phyloP scores from a whole-genome alignment of 805 yeast species.

The Yamadazyma takamatsuzukensis region DNA sequence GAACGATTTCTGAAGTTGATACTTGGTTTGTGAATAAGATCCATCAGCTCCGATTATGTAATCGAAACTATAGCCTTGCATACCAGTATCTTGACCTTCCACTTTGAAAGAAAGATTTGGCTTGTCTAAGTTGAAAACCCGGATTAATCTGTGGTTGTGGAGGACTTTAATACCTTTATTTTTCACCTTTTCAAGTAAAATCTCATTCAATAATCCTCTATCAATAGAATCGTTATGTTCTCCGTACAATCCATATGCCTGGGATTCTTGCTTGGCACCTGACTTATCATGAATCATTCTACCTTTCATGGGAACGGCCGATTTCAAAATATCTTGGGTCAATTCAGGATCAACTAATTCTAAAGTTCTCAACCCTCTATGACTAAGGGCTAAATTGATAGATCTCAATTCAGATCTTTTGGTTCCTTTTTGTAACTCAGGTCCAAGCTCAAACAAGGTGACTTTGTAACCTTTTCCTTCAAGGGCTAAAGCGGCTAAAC shows the following conservation, averaged over 20 bases:
- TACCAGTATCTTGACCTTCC: constrained; percentile 14
- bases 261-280: constrained; percentile 60
- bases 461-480: constrained; percentile 70
- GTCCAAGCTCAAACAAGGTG: constrained; percentile 68
- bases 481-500: constrained; percentile 78
- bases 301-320: constrained; percentile 81
- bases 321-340: constrained; percentile 51
- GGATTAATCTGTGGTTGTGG: constrained; percentile 57
- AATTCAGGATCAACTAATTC: constrained; percentile 56
- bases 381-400: constrained; percentile 85
- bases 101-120: constrained; percentile 22
- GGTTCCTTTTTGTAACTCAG: constrained; percentile 32
- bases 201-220: constrained; percentile 63
- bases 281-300: constrained; percentile 77
- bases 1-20: constrained; percentile 59
- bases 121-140: constrained; percentile 23
- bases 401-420: constrained; percentile 53
- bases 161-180: constrained; percentile 40
- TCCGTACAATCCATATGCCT: constrained; percentile 75
- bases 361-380: constrained; percentile 75
- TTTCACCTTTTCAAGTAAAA: constrained; percentile 59
- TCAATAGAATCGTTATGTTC: constrained; percentile 85
- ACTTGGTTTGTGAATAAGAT: constrained; percentile 68
- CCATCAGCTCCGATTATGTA: constrained; percentile 85
- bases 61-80: constrained; percentile 38